Evolutionary conservation across 139 green algal species (phyloP).

Genomic region (Coelastrella sp.): DNA sequence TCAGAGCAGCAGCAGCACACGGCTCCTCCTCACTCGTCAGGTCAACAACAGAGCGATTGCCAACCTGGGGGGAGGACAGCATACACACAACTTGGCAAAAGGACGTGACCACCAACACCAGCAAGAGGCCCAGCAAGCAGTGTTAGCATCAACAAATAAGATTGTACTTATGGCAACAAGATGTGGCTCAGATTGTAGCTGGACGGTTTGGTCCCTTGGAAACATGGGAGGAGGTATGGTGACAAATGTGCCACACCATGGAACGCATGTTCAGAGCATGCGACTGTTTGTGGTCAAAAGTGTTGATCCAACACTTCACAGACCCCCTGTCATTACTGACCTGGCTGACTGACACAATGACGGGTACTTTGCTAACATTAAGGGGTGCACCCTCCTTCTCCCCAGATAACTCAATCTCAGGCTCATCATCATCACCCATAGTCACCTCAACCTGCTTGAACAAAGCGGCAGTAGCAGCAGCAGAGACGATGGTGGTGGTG

Average conservation of each 20-base stretch:
- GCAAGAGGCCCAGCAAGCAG: background rate
- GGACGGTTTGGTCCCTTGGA: too few species aligned
- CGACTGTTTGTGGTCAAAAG: too few species aligned
- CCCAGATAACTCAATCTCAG: slow-evolving; percentile 83
- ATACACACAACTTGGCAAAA: too few species aligned
- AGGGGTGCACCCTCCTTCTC: slow-evolving; percentile 61
- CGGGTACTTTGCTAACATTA: slow-evolving; percentile 61
- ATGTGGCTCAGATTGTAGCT: too few species aligned
- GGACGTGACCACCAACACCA: background rate
- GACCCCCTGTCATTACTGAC: too few species aligned
- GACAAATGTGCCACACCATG: too few species aligned
- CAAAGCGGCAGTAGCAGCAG: too few species aligned
- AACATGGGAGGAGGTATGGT: too few species aligned
- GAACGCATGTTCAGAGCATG: too few species aligned
- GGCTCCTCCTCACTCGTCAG: slow-evolving; percentile 58
- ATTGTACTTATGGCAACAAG: too few species aligned
- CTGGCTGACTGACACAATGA: slow-evolving; percentile 72
- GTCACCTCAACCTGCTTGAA: slow-evolving; percentile 52
- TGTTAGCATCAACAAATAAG: background rate
- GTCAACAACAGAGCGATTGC: slow-evolving; percentile 57
- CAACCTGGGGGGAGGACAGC: slow-evolving; percentile 55
- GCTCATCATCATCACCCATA: slow-evolving; percentile 50
- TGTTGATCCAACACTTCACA: too few species aligned
- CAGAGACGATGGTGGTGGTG: too few species aligned
- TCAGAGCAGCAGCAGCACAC: slow-evolving; percentile 44